Conservation (phyloP, 2,329 filamentous ascomycete genomes). For the Stylonectria norvegica region DNA sequence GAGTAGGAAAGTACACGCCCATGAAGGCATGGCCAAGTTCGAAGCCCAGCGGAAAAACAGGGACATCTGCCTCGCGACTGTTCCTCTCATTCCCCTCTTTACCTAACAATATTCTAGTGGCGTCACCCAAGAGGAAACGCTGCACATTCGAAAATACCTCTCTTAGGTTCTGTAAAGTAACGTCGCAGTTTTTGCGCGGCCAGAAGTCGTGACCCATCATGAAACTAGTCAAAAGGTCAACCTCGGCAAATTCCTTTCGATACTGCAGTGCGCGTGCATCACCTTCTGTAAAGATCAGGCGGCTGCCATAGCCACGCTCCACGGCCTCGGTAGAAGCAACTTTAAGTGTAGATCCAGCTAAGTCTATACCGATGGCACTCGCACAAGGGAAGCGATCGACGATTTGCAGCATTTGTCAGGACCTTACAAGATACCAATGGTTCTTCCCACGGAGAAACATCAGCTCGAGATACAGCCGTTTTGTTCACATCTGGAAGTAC, state of each 20-base stretch:
- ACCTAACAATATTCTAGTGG: slow-evolving; percentile 1
- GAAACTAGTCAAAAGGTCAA: slow-evolving; percentile 15
- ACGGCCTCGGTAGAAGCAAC: slow-evolving; percentile 6
- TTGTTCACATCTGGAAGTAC: slow-evolving; percentile 6
- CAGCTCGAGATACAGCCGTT: too few species aligned
- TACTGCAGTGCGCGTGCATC: slow-evolving; percentile 7
- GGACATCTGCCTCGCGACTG: too few species aligned
- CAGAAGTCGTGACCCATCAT: slow-evolving; percentile 20
- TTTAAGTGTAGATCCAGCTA: slow-evolving; percentile 9
- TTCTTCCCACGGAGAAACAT: too few species aligned
- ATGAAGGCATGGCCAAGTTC: slow-evolving; percentile 14
- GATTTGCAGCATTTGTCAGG: slow-evolving; percentile 13
- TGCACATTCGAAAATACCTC: slow-evolving; percentile 10
- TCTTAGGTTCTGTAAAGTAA: slow-evolving; percentile 4
- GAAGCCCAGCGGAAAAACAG: slow-evolving; percentile 13
- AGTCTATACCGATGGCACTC: slow-evolving; percentile 13
- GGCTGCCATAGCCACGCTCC: background rate
- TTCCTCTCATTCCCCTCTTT: slow-evolving; percentile 2
- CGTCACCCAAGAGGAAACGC: slow-evolving; percentile 11
- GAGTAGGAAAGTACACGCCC: slow-evolving; percentile 12
- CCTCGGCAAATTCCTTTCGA: slow-evolving; percentile 10
- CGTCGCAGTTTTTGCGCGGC: slow-evolving; percentile 15
- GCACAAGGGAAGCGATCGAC: slow-evolving; percentile 6
- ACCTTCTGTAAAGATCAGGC: slow-evolving; percentile 3
- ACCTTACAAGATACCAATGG: too few species aligned